phyloP scores from a whole-genome alignment of 2,329 filamentous ascomycete species.

The Penicillium sp. region DNA sequence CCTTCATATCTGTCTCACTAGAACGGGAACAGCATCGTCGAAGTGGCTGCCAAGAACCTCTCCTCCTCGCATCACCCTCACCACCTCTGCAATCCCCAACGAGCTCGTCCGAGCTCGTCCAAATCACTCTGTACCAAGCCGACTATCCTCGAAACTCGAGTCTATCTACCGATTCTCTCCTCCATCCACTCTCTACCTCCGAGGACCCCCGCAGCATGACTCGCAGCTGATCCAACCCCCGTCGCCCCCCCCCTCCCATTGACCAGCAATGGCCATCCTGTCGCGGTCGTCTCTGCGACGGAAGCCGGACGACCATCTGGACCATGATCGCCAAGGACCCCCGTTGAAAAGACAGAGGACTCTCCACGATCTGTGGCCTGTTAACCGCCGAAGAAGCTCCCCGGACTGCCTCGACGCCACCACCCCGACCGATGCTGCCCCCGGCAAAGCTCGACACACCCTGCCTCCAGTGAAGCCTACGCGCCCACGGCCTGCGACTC shows the following conservation, averaged over 20 bases:
- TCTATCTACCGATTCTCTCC: background rate
- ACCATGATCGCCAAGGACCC: slow-evolving; percentile 23
- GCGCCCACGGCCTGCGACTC: slow-evolving; percentile 20
- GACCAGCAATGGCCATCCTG: slow-evolving; percentile 36
- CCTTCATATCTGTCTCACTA: background rate
- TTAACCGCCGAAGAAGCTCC: slow-evolving; percentile 33
- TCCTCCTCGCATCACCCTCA: background rate
- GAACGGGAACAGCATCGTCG: background rate
- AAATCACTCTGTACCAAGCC: slow-evolving; percentile 2
- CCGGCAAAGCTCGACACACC: slow-evolving; percentile 12
- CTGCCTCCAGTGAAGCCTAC: slow-evolving; percentile 17
- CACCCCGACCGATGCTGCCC: slow-evolving; percentile 15
- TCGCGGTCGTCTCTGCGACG: slow-evolving; percentile 39
- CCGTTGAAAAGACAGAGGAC: slow-evolving; percentile 33
- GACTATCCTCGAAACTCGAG: background rate
- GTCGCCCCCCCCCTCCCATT: slow-evolving; percentile 1
- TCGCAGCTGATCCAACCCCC: slow-evolving; percentile 13
- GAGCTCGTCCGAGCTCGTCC: slow-evolving; percentile 1
- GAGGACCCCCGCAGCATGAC: slow-evolving; percentile 24
- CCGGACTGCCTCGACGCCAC: slow-evolving; percentile 38
- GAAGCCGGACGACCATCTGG: slow-evolving; percentile 27
- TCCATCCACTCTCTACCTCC: slow-evolving; percentile 7
- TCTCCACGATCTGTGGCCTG: slow-evolving; percentile 22
- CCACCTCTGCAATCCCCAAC: slow-evolving; percentile 8
- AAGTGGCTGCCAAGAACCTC: slow-evolving; percentile 16